These are phyloP conservation scores for Podaxis sp. DNA, from an alignment of 768 basidiomycete genomes.

Conservation along the genomic window DNA sequence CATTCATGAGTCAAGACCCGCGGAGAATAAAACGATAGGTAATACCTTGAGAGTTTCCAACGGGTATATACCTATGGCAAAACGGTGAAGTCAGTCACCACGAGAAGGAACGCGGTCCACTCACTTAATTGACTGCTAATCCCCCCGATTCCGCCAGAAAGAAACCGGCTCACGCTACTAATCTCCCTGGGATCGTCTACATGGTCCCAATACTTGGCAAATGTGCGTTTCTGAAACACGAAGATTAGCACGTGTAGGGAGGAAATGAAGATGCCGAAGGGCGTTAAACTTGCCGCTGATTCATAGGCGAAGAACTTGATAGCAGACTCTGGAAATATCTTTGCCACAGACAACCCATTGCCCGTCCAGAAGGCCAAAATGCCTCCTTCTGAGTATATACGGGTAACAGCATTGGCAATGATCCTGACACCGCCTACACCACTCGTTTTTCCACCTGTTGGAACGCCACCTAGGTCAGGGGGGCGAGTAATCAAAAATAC, in stretches of 20 bases:
- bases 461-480: constrained; percentile 61
- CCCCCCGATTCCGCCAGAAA: constrained; percentile 96
- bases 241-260: constrained; percentile 12
- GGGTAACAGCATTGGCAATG: constrained; percentile 65
- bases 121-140: constrained; percentile 85
- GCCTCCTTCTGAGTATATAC: constrained; percentile 88
- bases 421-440: constrained; percentile 52
- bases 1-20: constrained; percentile 6
- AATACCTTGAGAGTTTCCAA: constrained; percentile 90
- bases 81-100: constrained; percentile 16
- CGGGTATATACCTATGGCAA: constrained; percentile 79
- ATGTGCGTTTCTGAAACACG: constrained; percentile 76
- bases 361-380: constrained; percentile 97
- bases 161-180: constrained; percentile 86
- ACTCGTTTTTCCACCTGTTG: constrained; percentile 36
- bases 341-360: constrained; percentile 86
- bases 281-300: constrained; percentile 62
- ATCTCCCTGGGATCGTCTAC: constrained; percentile 88
- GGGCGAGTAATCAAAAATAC: constrained; percentile 92
- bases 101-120: constrained; percentile 23
- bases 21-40: constrained; percentile 6
- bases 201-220: constrained; percentile 87
- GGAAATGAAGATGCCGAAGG: constrained; percentile 9
- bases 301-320: constrained; percentile 98
- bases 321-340: constrained; percentile 97